A percentile compares a stretch with the other conserved stretches of the same genome.
Conservation (phyloP, 441 rosid genomes). For the Geranium incanum region DNA sequence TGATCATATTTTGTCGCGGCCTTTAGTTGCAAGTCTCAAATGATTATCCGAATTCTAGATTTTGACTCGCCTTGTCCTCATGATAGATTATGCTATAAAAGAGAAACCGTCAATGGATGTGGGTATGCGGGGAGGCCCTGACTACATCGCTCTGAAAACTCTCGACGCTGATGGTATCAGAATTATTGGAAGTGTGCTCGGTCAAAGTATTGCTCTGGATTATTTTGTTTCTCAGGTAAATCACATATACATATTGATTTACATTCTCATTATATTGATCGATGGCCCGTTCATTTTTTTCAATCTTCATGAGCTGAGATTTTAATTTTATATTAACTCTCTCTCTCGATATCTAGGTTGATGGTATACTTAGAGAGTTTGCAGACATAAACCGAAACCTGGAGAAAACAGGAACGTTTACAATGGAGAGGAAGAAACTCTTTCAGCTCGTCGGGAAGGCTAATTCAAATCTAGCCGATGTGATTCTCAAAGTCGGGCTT, state of each 20-base stretch:
- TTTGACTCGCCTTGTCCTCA: conserved; percentile 16
- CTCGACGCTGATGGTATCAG: conserved; percentile 81
- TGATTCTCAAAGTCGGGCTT: conserved; percentile 91
- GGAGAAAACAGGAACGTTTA: conserved; percentile 85
- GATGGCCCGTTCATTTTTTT: not conserved
- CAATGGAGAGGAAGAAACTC: conserved; percentile 86
- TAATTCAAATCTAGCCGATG: conserved; percentile 85
- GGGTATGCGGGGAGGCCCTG: conserved; percentile 85
- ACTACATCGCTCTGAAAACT: conserved; percentile 58
- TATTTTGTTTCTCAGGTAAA: conserved; percentile 88
- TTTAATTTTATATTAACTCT: not conserved
- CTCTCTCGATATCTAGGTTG: conserved; percentile 42
- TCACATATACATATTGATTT: not conserved
- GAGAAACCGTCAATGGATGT: conserved; percentile 62
- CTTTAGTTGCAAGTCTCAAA: not conserved
- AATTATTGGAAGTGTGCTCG: conserved; percentile 84
- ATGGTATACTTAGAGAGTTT: conserved; percentile 91
- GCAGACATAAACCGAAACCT: conserved; percentile 77
- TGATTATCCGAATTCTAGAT: not conserved
- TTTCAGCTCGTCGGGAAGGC: conserved; percentile 93
- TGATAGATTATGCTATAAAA: conserved; percentile 72
- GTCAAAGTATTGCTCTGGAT: conserved; percentile 88
- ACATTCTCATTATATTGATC: not conserved
- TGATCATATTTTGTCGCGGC: not conserved
- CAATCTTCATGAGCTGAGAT: not conserved